Conservation (phyloP, 352 stramenopile genomes). For the Bremia lactucae region DNA sequence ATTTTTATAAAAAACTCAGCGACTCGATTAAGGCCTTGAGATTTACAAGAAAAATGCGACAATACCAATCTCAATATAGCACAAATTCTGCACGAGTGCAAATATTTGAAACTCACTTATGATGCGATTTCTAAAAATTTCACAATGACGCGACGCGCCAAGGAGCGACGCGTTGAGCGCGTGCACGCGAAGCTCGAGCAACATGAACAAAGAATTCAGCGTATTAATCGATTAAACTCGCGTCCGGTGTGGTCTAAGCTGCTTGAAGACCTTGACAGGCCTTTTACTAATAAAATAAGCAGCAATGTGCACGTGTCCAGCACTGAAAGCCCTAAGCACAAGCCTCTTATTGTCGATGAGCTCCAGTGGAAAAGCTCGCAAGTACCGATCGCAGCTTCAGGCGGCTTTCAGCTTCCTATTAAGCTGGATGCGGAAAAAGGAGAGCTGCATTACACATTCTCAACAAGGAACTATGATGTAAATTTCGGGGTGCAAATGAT, state of each 20-base stretch:
- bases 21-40: too few species aligned
- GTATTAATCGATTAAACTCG: slow-evolving; percentile 28
- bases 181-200: slow-evolving; percentile 42
- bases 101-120: too few species aligned
- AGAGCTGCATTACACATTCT: slow-evolving; percentile 53
- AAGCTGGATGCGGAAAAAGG: slow-evolving; percentile 53
- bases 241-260: slow-evolving; percentile 50
- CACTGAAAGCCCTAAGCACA: slow-evolving; percentile 6
- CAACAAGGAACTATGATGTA: slow-evolving; percentile 59
- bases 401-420: slow-evolving; percentile 60
- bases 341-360: slow-evolving; percentile 33
- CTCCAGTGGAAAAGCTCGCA: slow-evolving; percentile 73
- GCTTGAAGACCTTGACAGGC: slow-evolving; percentile 44
- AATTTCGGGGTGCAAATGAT: slow-evolving; percentile 70
- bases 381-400: slow-evolving; percentile 52
- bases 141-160: slow-evolving; percentile 75
- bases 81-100: too few species aligned
- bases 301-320: slow-evolving; percentile 10
- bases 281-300: slow-evolving; percentile 2
- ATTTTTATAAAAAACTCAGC: too few species aligned
- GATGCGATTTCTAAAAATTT: too few species aligned
- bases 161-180: slow-evolving; percentile 57
- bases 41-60: too few species aligned
- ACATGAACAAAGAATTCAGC: slow-evolving; percentile 26
- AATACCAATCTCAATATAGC: too few species aligned